These are phyloP conservation scores for Cyclotella sp. DNA, from an alignment of 108 stramenopile species.

Conservation along the genomic window DNA sequence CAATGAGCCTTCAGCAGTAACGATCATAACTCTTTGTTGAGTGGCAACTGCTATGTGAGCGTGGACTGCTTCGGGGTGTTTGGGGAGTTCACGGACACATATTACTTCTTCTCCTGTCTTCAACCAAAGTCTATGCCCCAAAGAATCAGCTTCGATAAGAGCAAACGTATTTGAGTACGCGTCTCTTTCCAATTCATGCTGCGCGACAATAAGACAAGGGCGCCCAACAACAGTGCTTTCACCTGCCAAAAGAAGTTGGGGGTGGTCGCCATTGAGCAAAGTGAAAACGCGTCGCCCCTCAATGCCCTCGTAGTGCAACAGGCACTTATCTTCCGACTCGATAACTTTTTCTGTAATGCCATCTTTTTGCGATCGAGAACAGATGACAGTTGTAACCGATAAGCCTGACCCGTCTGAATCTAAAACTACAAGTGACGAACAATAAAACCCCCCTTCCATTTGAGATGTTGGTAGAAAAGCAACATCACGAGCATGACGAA, in stretches of 20 bases:
- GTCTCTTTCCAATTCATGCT: conserved; percentile 39
- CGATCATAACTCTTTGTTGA: conserved; percentile 69
- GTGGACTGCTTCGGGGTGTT: conserved; percentile 35
- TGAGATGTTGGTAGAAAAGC: conserved; percentile 63
- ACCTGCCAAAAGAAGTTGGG: conserved; percentile 58
- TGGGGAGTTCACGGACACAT: conserved; percentile 63
- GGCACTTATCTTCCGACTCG: conserved; percentile 54
- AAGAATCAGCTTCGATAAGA: conserved; percentile 37
- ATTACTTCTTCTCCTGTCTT: conserved; percentile 65
- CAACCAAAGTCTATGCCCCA: conserved; percentile 60
- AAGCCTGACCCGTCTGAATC: conserved; percentile 49
- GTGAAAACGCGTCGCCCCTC: conserved; percentile 64
- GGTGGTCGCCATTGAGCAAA: conserved; percentile 44
- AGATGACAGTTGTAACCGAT: conserved; percentile 47
- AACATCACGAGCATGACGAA: conserved; percentile 68
- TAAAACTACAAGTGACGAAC: conserved; percentile 65
- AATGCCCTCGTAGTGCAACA: conserved; percentile 59
- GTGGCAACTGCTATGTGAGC: conserved; percentile 73
- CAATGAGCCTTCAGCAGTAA: conserved; percentile 54
- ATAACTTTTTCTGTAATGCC: conserved; percentile 39
- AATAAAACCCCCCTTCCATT: conserved; percentile 46
- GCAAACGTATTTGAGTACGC: conserved; percentile 38
- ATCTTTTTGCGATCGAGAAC: conserved; percentile 24
- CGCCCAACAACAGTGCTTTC: conserved; percentile 40
- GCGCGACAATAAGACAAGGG: conserved; percentile 57